phyloP scores from a whole-genome alignment of 2,329 filamentous ascomycete genomes.

The Lasiodiplodia gonubiensis region DNA sequence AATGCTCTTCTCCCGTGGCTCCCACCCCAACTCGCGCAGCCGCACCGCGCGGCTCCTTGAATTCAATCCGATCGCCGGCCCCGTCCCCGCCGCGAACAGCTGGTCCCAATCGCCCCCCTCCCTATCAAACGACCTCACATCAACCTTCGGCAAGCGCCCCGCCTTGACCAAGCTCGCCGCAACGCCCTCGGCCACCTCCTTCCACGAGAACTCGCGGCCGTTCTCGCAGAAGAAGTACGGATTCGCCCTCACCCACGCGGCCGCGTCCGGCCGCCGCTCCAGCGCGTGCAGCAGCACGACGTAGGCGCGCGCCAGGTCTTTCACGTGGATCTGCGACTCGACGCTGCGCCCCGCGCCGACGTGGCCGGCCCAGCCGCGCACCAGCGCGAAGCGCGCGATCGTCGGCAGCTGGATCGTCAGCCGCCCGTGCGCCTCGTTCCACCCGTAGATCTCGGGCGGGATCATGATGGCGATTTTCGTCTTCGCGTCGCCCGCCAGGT shows the following conservation, averaged over 20 bases:
- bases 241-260: constrained; percentile 47
- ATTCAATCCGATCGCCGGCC: constrained; percentile 49
- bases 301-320: constrained; percentile 48
- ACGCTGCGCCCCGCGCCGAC: constrained; percentile 52
- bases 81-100: constrained; percentile 41
- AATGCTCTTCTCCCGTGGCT: constrained; percentile 52
- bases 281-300: constrained; percentile 44
- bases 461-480: constrained; percentile 57
- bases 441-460: constrained; percentile 55
- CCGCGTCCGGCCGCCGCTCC: constrained; percentile 31
- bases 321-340: constrained; percentile 54
- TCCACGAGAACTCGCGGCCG: constrained; percentile 53
- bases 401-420: constrained; percentile 57
- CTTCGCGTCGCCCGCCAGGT: no score
- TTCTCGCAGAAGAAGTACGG: constrained; percentile 59
- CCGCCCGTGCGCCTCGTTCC: constrained; percentile 46
- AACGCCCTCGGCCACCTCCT: constrained; percentile 47
- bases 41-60: constrained; percentile 52
- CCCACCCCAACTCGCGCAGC: constrained; percentile 54
- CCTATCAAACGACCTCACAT: constrained; percentile 35
- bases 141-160: constrained; percentile 47
- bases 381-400: constrained; percentile 55
- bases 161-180: constrained; percentile 45
- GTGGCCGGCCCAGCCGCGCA: constrained; percentile 54
- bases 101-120: constrained; percentile 48